These are phyloP conservation scores for Fragaria vesca DNA, from an alignment of 306 rosid species.

Conservation along the genomic window DNA sequence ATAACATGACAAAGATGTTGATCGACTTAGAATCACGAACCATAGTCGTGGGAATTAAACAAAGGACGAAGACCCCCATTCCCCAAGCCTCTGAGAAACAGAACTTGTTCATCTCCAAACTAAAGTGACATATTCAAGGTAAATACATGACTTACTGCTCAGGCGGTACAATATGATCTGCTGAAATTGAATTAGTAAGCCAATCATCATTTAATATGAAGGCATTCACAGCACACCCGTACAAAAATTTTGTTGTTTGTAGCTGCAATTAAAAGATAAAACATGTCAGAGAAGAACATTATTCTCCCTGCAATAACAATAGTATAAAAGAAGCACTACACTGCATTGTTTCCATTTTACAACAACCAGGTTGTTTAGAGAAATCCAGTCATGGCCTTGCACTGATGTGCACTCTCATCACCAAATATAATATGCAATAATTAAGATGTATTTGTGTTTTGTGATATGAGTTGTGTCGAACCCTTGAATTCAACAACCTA, in stretches of 20 bases:
- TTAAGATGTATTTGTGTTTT: not conserved
- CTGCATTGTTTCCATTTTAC: not conserved
- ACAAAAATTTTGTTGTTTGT: conserved; percentile 75
- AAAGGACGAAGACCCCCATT: not conserved
- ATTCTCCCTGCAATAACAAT: not conserved
- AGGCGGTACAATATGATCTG: conserved; percentile 57
- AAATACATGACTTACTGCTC: conserved; percentile 60
- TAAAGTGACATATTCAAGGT: not conserved
- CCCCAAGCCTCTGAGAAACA: not conserved
- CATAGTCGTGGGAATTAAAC: not conserved
- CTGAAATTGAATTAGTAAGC: conserved; percentile 66
- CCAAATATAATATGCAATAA: not conserved
- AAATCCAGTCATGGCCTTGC: not conserved
- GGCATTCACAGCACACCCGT: conserved; percentile 84
- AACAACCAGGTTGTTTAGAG: not conserved
- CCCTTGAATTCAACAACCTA: not conserved
- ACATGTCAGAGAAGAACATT: conserved; percentile 5
- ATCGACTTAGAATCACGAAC: not conserved
- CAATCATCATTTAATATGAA: conserved; percentile 67
- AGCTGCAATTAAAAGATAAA: conserved; percentile 56
- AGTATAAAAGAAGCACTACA: not conserved
- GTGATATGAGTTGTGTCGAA: not conserved
- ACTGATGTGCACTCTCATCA: not conserved
- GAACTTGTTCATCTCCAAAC: not conserved
- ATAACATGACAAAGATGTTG: not conserved